Evolutionary conservation across 495 filamentous ascomycete genomes (phyloP), one percentile per base, ranked within the genome.

Genomic region (Penicillium tannophilum): DNA sequence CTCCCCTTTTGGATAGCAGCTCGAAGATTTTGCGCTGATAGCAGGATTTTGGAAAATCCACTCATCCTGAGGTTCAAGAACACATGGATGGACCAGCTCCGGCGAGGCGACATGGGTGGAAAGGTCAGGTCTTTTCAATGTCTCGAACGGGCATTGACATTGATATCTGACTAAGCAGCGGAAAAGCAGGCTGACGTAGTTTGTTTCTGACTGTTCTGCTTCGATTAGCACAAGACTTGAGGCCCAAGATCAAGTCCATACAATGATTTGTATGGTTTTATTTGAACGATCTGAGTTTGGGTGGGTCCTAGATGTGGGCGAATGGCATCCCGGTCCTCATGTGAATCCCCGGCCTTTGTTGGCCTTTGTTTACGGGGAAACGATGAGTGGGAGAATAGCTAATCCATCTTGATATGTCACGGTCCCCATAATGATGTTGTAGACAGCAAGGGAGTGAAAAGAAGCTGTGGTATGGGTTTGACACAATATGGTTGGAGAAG

Each of bases 11-110:
- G 60, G 62, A 76, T 65, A 45, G 67, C 67, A 61, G 71, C 70
- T 63, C 72, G 71, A 55, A 71, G 64, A 60, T 66, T 71, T 58
- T 72, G 70, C 59, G 72, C 68, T 26, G 74, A 60, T 49, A 67
- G 61, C 30, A 71, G 58, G 53, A 71, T 54, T 58, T 78, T 70
- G 48, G 63, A 58, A 46, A 78, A 64, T 50, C 72, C 67, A 64
- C 61, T 74, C 74, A 78, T 78, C 44, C 64, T 78, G 62, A 55
- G 56, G 63, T 56, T 62, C 35, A 56, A 30, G 52, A 55, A 65
- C 60, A 60, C 69, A 72, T 68, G 54, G 57, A 63, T 63, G 63
- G 58, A 51, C 63, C 63, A 70, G 69, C 71, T 68, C 62, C 65
- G 57, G 63, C 16, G 59, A 60, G 56, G 35, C 56, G 56, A 46